These are phyloP conservation scores for Penicillium nucicola DNA, from an alignment of 495 filamentous ascomycete species.

Conservation along the genomic window DNA sequence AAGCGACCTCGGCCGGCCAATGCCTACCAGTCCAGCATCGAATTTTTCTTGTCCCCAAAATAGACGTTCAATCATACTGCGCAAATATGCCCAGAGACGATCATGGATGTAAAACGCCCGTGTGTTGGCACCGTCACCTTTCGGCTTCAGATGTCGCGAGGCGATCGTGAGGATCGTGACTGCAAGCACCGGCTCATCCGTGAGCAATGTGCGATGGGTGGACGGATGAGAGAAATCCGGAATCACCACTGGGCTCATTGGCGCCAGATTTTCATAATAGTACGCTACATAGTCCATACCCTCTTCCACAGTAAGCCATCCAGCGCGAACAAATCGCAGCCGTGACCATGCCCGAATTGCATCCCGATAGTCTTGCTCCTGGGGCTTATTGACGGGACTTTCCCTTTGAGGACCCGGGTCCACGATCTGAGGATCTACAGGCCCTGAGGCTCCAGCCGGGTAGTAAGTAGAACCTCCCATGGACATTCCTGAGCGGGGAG, in stretches of 20 bases:
- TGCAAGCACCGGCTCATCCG: slow-evolving; percentile 85
- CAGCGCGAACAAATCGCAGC: slow-evolving; percentile 87
- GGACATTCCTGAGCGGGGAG: slow-evolving; percentile 30
- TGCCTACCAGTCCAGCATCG: slow-evolving; percentile 80
- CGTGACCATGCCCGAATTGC: slow-evolving; percentile 84
- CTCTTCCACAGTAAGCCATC: slow-evolving; percentile 93
- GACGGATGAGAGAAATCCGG: slow-evolving; percentile 74
- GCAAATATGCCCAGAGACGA: slow-evolving; percentile 90
- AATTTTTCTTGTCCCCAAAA: slow-evolving; percentile 96
- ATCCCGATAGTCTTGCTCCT: slow-evolving; percentile 45
- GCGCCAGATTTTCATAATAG: slow-evolving; percentile 86
- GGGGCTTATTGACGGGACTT: slow-evolving; percentile 16
- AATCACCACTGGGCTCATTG: slow-evolving; percentile 86
- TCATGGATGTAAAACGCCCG: slow-evolving; percentile 91
- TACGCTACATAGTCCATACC: slow-evolving; percentile 92
- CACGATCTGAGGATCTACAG: slow-evolving; percentile 29
- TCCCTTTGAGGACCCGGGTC: slow-evolving; percentile 28
- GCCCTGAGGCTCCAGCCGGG: slow-evolving; percentile 21
- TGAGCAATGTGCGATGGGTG: slow-evolving; percentile 72
- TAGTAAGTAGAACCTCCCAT: slow-evolving; percentile 27
- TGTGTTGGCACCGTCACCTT: slow-evolving; percentile 76
- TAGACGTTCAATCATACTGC: slow-evolving; percentile 89
- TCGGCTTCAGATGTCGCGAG: slow-evolving; percentile 76
- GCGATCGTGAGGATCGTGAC: slow-evolving; percentile 89
- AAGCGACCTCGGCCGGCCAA: slow-evolving; percentile 59